Evolutionary conservation across 495 filamentous ascomycete genomes (phyloP).

Genomic region (Penicillium canescens): DNA sequence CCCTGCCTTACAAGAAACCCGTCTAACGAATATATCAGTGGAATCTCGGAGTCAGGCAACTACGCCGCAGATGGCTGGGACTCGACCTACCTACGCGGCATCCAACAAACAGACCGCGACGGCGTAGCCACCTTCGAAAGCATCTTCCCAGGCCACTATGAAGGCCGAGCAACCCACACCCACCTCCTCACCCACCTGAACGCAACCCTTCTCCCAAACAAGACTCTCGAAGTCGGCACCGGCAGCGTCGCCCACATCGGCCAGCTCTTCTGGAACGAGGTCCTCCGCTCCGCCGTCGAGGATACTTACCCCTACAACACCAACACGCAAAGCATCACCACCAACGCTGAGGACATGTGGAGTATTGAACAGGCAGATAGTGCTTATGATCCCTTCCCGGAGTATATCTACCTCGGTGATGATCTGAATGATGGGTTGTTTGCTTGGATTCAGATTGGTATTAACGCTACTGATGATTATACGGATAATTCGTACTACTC

Average conservation of each 20-base stretch:
- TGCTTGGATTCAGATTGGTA: constrained; percentile 58
- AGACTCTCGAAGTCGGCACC: constrained; percentile 44
- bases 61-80: constrained; percentile 38
- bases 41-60: constrained; percentile 35
- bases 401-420: constrained; percentile 49
- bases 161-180: constrained; percentile 58
- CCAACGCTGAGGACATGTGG: constrained; percentile 49
- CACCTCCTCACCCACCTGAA: constrained; percentile 54
- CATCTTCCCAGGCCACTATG: constrained; percentile 62
- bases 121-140: constrained; percentile 58
- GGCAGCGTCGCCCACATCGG: constrained; percentile 39
- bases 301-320: constrained; percentile 53
- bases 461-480: constrained; percentile 52
- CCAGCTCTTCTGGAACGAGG: constrained; percentile 66
- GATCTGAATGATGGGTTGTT: constrained; percentile 50
- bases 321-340: constrained; percentile 53
- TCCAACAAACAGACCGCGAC: constrained; percentile 53
- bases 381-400: constrained; percentile 37
- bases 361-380: constrained; percentile 28
- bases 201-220: constrained; percentile 47
- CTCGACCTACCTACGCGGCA: constrained; percentile 54
- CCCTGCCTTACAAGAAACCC: not conserved
- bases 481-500: constrained; percentile 40
- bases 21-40: constrained; percentile 13
- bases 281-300: constrained; percentile 55